Percentiles rank a stretch among this genome's conserved stretches.
These are phyloP conservation scores for Huntiella savannae DNA, from an alignment of 2,329 filamentous ascomycete genomes.

Conservation along the genomic window DNA sequence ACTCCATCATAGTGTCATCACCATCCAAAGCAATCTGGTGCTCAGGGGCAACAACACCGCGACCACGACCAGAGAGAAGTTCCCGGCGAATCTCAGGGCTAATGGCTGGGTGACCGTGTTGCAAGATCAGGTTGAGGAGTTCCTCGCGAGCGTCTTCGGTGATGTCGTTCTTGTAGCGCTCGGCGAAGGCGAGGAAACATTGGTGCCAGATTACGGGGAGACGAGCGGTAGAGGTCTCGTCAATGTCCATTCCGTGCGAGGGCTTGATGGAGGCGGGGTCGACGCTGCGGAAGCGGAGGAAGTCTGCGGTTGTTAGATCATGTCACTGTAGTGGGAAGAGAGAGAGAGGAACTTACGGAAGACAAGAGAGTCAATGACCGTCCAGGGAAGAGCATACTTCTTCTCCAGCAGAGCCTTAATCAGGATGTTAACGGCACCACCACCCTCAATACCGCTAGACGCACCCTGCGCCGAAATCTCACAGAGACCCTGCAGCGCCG, in stretches of 20 bases:
- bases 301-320: slow-evolving; percentile 34
- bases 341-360: slow-evolving; percentile 28
- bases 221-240: slow-evolving; percentile 36
- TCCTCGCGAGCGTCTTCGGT: slow-evolving; percentile 90
- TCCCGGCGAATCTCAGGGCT: slow-evolving; percentile 83
- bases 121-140: slow-evolving; percentile 67
- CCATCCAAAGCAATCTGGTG: slow-evolving; percentile 42
- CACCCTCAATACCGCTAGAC: slow-evolving; percentile 62
- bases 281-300: slow-evolving; percentile 65
- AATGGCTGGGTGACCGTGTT: slow-evolving; percentile 70
- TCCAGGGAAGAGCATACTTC: slow-evolving; percentile 88
- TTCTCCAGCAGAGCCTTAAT: slow-evolving; percentile 88
- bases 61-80: slow-evolving; percentile 67
- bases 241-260: slow-evolving; percentile 30
- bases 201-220: slow-evolving; percentile 95
- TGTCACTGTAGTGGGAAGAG: background rate
- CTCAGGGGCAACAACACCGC: slow-evolving; percentile 40
- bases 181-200: slow-evolving; percentile 75
- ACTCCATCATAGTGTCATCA: slow-evolving; percentile 70
- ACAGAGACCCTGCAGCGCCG: slow-evolving; percentile 76
- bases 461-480: slow-evolving; percentile 89
- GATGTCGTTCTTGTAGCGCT: slow-evolving; percentile 88
- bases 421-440: slow-evolving; percentile 85
- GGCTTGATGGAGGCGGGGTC: slow-evolving; percentile 38
- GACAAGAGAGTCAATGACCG: slow-evolving; percentile 82